Evolutionary conservation across 768 basidiomycete genomes (phyloP).

Genomic region (Pilatotrama ljubarskyi): DNA sequence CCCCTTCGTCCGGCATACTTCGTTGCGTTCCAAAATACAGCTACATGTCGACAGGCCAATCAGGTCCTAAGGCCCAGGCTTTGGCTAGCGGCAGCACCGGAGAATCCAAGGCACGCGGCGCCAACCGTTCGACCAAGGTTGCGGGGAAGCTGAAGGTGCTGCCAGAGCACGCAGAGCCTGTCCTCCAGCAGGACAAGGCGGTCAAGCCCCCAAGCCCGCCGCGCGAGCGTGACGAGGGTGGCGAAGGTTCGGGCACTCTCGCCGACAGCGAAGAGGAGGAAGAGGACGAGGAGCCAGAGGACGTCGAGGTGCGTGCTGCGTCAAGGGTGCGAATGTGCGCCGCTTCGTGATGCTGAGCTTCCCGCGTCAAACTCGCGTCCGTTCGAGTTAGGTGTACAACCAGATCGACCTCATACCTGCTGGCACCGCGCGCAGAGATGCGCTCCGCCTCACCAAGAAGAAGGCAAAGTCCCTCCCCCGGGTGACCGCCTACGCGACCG

Average conservation of each 20-base stretch:
- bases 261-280: conserved; percentile 70
- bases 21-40: not conserved
- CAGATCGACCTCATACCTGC: conserved; percentile 93
- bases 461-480: conserved; percentile 89
- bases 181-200: conserved; percentile 27
- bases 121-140: conserved; percentile 78
- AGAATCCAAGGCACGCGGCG: conserved; percentile 65
- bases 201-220: conserved; percentile 20
- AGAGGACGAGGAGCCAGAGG: conserved; percentile 57
- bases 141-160: conserved; percentile 87
- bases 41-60: conserved; percentile 24
- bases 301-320: conserved; percentile 54
- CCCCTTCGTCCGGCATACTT: not conserved
- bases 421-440: conserved; percentile 90
- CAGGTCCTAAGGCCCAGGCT: conserved; percentile 13
- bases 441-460: conserved; percentile 87
- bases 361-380: not conserved
- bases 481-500: conserved; percentile 96
- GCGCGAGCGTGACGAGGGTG: conserved; percentile 19
- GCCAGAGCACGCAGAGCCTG: conserved; percentile 75
- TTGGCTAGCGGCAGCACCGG: conserved; percentile 13
- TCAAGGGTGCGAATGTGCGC: not conserved
- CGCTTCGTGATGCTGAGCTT: not conserved
- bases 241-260: conserved; percentile 32
- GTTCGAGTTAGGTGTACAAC: conserved; percentile 71